phyloP scores from a whole-genome alignment of 2,329 filamentous ascomycete genomes.

The Penicillium brasilianum region DNA sequence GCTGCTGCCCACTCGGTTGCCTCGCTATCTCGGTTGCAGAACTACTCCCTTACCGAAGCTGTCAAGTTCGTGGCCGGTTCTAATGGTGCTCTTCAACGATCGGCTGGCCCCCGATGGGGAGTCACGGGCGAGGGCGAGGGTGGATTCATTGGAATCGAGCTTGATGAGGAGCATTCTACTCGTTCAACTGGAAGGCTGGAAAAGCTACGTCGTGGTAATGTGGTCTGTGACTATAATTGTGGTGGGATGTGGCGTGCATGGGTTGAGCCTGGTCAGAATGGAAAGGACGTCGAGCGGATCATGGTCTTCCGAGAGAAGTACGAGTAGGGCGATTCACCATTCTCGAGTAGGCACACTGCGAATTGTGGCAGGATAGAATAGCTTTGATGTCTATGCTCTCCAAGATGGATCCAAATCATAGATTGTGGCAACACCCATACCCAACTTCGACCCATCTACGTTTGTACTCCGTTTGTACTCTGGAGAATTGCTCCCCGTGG shows the following conservation, averaged over 20 bases:
- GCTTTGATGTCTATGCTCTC: too few species aligned
- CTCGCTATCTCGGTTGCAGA: conserved; percentile 69
- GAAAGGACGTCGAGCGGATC: conserved; percentile 42
- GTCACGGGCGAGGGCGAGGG: conserved; percentile 79
- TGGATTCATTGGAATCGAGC: conserved; percentile 75
- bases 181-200: conserved; percentile 41
- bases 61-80: conserved; percentile 70
- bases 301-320: conserved; percentile 54
- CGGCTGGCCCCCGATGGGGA: conserved; percentile 74
- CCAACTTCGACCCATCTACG: too few species aligned
- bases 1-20: conserved; percentile 73
- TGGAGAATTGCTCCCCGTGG: background rate
- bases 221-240: conserved; percentile 82
- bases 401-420: too few species aligned
- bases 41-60: conserved; percentile 59
- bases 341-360: too few species aligned
- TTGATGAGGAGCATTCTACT: conserved; percentile 59
- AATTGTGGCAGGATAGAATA: too few species aligned
- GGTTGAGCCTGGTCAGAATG: conserved; percentile 50
- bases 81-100: conserved; percentile 73
- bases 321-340: conserved; percentile 14
- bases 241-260: conserved; percentile 87
- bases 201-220: conserved; percentile 46
- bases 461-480: too few species aligned
- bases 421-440: background rate